These are phyloP conservation scores for Hyaloscypha finlandica DNA, from an alignment of 495 filamentous ascomycete species.

Conservation along the genomic window DNA sequence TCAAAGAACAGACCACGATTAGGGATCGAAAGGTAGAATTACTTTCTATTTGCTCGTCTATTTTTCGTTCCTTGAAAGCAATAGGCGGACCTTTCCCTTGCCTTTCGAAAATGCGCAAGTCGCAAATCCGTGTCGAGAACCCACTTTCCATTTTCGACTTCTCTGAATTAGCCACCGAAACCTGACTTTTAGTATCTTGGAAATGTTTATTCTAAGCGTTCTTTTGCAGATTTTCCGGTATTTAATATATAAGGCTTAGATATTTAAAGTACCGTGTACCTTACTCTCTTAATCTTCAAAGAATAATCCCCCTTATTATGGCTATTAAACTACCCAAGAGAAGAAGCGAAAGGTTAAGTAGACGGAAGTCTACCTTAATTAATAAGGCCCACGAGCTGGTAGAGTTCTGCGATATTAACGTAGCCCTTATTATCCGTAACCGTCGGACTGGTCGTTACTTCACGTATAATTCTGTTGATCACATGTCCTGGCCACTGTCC, in stretches of 20 bases:
- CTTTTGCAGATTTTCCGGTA: too few relatives aligned
- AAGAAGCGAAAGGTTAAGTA: conserved; percentile 21
- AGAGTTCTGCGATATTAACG: conserved; percentile 19
- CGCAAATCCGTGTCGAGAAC: not conserved
- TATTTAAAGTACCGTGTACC: too few relatives aligned
- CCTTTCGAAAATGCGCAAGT: not conserved
- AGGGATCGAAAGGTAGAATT: not conserved
- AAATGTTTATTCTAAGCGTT: too few relatives aligned
- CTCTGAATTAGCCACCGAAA: too few relatives aligned
- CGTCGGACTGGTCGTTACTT: conserved; percentile 15
- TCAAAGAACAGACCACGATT: too few relatives aligned
- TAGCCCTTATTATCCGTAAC: conserved; percentile 16
- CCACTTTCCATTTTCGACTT: not conserved
- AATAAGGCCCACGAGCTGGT: conserved; percentile 13
- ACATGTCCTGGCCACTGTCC: conserved; percentile 16
- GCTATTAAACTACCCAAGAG: not conserved
- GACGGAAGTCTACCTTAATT: conserved; percentile 12
- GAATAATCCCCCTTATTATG: not conserved
- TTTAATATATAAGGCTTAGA: too few relatives aligned
- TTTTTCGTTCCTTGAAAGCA: not conserved
- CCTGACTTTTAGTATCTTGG: too few relatives aligned
- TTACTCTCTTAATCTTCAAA: too few relatives aligned
- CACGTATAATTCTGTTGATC: conserved; percentile 22
- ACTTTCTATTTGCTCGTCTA: not conserved
- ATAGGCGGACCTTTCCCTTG: not conserved